phyloP scores from a whole-genome alignment of 2,329 filamentous ascomycete species.

The Neofusicoccum umdonicola region DNA sequence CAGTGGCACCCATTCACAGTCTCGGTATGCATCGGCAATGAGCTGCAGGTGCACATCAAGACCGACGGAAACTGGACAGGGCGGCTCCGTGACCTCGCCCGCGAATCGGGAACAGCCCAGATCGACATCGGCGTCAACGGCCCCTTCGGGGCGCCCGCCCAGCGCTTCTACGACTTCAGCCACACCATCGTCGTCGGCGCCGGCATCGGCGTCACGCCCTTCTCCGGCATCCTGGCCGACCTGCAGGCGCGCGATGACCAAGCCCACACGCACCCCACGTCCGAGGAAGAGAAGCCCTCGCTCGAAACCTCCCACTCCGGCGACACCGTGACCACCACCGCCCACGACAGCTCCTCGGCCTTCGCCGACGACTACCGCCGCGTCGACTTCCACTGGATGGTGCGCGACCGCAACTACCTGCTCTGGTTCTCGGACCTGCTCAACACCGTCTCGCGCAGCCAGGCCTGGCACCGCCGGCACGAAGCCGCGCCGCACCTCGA shows the following conservation, averaged over 20 bases:
- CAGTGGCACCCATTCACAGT: slow-evolving; percentile 63
- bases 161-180: slow-evolving; percentile 59
- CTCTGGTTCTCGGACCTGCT: slow-evolving; percentile 59
- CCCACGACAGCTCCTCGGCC: slow-evolving; percentile 17
- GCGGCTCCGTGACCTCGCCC: slow-evolving; percentile 45
- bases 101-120: slow-evolving; percentile 32
- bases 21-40: slow-evolving; percentile 53
- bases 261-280: slow-evolving; percentile 30
- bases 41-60: slow-evolving; percentile 58
- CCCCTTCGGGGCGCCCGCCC: slow-evolving; percentile 58
- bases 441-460: slow-evolving; percentile 43
- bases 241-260: slow-evolving; percentile 40
- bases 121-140: slow-evolving; percentile 57
- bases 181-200: slow-evolving; percentile 42
- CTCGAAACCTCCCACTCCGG: slow-evolving; percentile 22
- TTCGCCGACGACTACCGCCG: slow-evolving; percentile 45
- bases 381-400: slow-evolving; percentile 61
- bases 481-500: slow-evolving; percentile 43
- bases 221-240: slow-evolving; percentile 57
- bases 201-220: slow-evolving; percentile 54
- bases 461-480: slow-evolving; percentile 24
- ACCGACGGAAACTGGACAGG: slow-evolving; percentile 58
- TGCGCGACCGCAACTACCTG: slow-evolving; percentile 56
- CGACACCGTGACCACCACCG: not conserved
- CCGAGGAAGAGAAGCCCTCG: slow-evolving; percentile 32